Base-by-base conservation (phyloP, 2,329 filamentous ascomycete genomes). In the Neurospora crassa region DNA sequence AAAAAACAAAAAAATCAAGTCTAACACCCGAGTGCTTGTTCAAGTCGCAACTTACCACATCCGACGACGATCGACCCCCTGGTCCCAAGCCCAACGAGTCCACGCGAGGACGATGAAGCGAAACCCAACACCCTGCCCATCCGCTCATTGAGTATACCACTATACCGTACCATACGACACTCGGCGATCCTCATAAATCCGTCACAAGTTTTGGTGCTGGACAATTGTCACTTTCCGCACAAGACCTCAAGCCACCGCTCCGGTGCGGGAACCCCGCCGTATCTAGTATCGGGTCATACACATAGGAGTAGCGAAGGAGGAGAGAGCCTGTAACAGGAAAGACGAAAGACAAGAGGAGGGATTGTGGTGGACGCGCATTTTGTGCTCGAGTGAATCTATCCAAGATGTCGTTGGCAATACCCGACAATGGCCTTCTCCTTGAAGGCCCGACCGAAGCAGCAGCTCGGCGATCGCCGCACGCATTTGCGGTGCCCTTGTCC, bases 401-500 rank as follows among this genome's bases (percentile, higher is more conserved):
- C 74, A 76, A 74, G 72, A 81, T 81, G 80, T 76, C 77, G 72
- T 83, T 90, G 78, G 81, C 83, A 74, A 83, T 90, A 72, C 86
- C 87, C 76, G 85, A 88, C 74, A 80, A 82, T 75, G 88, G 88
- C 80, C 81, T 90, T 79, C 80, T 84, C 78, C 82, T 90, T 79
- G 86, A 86, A 77, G 83, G 84, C 80, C 82, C 84, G 73, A 80
- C 84, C 74, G 82, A 83, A 69, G 78, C 80, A 70, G 78, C 75
- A 76, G 81, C 82, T 69, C 79, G 81, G 71, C 80, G 86, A 45
- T 86, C 85, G 10, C 81, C 82, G 40, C 87, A 89, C 76, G 86
- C 86, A 41, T 87, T 90, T 77, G 84, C 86, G 74, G 80, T 91
- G 71, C 84, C 82, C n/a, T 80, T 91, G 73, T 84, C 82, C 75